Evolutionary conservation across 495 filamentous ascomycete species (phyloP), one percentile per base, ranked within the genome.

Genomic region (Haplographium delicatum): DNA sequence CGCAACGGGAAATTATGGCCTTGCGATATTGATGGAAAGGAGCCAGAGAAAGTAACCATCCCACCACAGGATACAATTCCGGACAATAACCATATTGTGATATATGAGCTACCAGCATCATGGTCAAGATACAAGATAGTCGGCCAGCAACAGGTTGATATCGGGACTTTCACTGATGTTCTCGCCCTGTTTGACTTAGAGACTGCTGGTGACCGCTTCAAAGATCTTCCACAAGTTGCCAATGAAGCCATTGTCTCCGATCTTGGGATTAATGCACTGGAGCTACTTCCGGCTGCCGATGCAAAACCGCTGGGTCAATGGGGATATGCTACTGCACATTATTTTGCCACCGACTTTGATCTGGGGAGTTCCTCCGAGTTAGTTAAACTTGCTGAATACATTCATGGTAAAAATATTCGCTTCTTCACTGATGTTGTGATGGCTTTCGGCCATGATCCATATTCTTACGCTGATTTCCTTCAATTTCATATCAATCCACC

Each of bases 371-470:
- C 62, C 0, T 53, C 57, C 3, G 54, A 57, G 15, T 45, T 66
- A 8, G 52, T 41, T 2, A 30, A 16, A 11, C 51, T 66, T 4
- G 51, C 61, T 18, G 49, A 64, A 31, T 56, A 38, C 16, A 54
- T 67, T 26, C 58, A 62, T 22, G 2, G 23, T n/a, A 54, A 57
- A 20, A 44, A 50, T 16, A 34, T 51, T 1, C 60, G 62, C 2
- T 54, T 67, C 35, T 60, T 67, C 57, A 58, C 60, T 16, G 62
- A 67, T 42, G 58, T 63, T 27, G 60, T 63, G 16, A 65, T 63
- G 58, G 64, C 54, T 2, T 63, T 67, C 41, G 62, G 62, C 2
- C 56, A 62, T 45, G 58, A 65, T 39, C 52, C 64, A 1, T 65
- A 65, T 46, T 34, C 33, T 10, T 54, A 60, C 57, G 58, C 62